Base-by-base conservation (phyloP, 2,329 filamentous ascomycete species). In the Trichoderma sp. region DNA sequence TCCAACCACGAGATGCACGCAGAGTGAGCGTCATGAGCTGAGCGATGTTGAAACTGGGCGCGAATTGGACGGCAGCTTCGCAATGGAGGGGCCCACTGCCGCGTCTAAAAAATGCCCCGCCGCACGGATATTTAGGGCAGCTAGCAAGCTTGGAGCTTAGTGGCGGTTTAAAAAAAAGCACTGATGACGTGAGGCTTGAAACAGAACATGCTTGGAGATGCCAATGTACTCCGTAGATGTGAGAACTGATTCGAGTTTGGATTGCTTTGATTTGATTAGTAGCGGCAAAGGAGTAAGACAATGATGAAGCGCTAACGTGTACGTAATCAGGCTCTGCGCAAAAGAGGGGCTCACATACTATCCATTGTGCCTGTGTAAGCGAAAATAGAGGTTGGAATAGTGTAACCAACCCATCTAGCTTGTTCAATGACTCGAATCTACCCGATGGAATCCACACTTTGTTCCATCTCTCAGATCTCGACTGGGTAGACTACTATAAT, bases 71-170 rank as follows among this genome's bases (percentile, higher is more conserved):
- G 32, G 48, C 59, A 39, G 48, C 45, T 63, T 22, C 27, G 25
- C 17, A 35, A 57, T 57, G 27, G 63, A 29, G 63, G 63, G 63
- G 63, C 52, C 63, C 63, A 65, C 63, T 48, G 25, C 61, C 63
- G 63, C 63, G 63, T 65, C 52, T 65, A 48, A 65, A 39, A 37
- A 56, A 57, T 65, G 63, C 63, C 61, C 63, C 63, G 63, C 63
- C 48, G 22, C 22, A 42, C 54, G 54, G 54, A 27, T 57, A 22
- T 58, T 27, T 58, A 29, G 9, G 54, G 54, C 37, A 17, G 17
- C 34, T 58, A 58, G 35, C 34, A 15, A 25, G n/a, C 4, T 25
- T 57, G 8, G 7, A 32, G 53, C 22, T 54, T 54, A 54, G 52
- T 13, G 52, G 17, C 1, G 52, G 52, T 17, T 48, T 54, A 54